These are phyloP conservation scores for Telopea speciosissima DNA, from an alignment of 177 flowering plant species.

Conservation along the genomic window DNA sequence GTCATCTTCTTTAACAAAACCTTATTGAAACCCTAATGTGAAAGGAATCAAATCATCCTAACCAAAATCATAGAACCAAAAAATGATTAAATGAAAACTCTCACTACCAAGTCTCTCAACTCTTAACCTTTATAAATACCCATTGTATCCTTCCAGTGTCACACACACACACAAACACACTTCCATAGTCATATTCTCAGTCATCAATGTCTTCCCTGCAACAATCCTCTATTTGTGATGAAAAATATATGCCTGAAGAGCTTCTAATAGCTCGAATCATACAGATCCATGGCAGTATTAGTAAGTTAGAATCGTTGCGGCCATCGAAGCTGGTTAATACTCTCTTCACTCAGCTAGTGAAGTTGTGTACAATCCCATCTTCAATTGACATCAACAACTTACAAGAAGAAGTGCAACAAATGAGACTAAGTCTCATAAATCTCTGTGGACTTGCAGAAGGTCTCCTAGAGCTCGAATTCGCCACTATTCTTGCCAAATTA, in stretches of 20 bases:
- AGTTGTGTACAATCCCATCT: conserved; percentile 40
- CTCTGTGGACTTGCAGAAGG: conserved; percentile 48
- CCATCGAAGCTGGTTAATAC: conserved; percentile 44
- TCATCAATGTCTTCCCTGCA: conserved; percentile 33
- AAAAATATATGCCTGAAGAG: conserved; percentile 21
- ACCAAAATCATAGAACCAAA: background rate
- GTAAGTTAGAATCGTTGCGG: conserved; percentile 37
- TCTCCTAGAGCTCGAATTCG: conserved; percentile 42
- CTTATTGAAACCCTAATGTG: background rate
- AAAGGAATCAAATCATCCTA: conserved; percentile 2
- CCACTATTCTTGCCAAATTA: conserved; percentile 22
- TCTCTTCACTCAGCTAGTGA: conserved; percentile 51
- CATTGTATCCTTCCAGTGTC: background rate
- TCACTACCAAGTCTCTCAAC: background rate
- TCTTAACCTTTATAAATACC: background rate
- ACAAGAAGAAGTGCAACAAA: conserved; percentile 24
- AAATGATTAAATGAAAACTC: too few relatives aligned
- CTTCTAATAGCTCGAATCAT: conserved; percentile 27
- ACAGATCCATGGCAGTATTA: conserved; percentile 35
- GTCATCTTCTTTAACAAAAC: background rate
- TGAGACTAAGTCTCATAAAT: conserved; percentile 35
- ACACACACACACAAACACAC: background rate
- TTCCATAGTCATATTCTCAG: background rate
- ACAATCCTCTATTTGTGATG: conserved; percentile 8
- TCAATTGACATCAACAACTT: conserved; percentile 29